A percentile compares a stretch with the other conserved stretches of the same genome.
These are phyloP conservation scores for Rhynchospora breviuscula DNA, from an alignment of 176 grass and related monocot genomes.

Conservation along the genomic window DNA sequence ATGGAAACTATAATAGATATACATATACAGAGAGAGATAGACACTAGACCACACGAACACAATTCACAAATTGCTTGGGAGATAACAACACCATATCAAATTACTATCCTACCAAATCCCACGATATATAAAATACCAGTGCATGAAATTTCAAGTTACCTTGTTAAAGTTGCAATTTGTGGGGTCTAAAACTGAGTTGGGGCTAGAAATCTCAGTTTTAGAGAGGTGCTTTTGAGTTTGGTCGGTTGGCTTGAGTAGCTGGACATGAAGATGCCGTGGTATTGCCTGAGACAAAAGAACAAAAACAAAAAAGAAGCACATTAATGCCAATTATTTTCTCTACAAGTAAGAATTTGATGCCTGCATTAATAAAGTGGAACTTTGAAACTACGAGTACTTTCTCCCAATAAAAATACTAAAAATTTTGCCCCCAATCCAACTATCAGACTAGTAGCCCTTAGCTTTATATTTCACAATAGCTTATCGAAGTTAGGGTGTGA, in stretches of 20 bases:
- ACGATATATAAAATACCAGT: constrained; percentile 6
- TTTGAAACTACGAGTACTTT: neutral
- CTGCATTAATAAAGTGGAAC: constrained; percentile 1
- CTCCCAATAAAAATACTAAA: neutral
- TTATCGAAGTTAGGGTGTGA: neutral
- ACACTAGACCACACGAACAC: neutral
- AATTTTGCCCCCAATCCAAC: neutral
- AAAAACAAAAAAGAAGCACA: constrained; percentile 6
- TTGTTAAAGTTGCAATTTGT: constrained; percentile 70
- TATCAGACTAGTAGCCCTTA: neutral
- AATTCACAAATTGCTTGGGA: neutral
- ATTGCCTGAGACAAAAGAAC: constrained; percentile 45
- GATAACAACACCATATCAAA: neutral
- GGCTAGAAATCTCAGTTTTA: constrained; percentile 79
- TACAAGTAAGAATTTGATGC: neutral
- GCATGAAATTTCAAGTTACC: constrained; percentile 33
- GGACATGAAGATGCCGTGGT: constrained; percentile 67
- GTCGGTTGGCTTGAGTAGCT: constrained; percentile 56
- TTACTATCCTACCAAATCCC: neutral
- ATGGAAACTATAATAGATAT: neutral
- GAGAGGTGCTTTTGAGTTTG: constrained; percentile 35
- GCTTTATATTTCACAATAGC: neutral
- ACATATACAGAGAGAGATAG: neutral
- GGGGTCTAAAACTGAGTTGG: constrained; percentile 74
- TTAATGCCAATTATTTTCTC: neutral